Percentiles rank a stretch among this genome's conserved stretches.
Conservation (phyloP, 2,329 filamentous ascomycete genomes). For the Colletotrichum aenigma region DNA sequence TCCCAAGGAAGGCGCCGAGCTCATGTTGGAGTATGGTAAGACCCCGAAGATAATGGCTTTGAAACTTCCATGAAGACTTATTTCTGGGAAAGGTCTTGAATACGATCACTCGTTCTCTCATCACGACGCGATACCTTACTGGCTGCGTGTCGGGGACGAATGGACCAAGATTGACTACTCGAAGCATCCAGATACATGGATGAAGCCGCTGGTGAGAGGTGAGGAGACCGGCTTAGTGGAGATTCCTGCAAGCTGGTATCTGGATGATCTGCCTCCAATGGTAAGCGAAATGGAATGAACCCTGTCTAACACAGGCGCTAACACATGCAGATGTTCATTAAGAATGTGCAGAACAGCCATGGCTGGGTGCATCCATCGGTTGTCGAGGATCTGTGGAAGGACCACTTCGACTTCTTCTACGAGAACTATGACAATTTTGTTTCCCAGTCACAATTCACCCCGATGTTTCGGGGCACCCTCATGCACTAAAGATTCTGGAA, state of each 20-base stretch:
- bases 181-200: conserved; percentile 66
- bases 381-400: conserved; percentile 68
- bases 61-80: not conserved
- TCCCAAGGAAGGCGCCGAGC: conserved; percentile 67
- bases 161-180: conserved; percentile 73
- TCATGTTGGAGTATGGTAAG: conserved; percentile 67
- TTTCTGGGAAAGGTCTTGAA: conserved; percentile 43
- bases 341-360: conserved; percentile 66
- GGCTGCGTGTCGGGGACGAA: conserved; percentile 63
- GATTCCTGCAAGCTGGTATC: conserved; percentile 68
- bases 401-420: conserved; percentile 77
- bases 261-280: conserved; percentile 68
- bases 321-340: conserved; percentile 65
- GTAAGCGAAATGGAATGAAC: not conserved
- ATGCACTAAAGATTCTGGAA: conserved; percentile 76
- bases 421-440: conserved; percentile 78
- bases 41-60: not conserved
- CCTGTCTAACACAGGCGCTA: not conserved
- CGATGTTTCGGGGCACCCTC: conserved; percentile 72
- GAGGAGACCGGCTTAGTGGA: conserved; percentile 67
- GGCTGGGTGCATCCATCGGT: conserved; percentile 62
- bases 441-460: conserved; percentile 81
- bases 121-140: conserved; percentile 69
- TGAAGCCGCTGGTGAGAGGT: conserved; percentile 67
- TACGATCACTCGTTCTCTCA: conserved; percentile 73